Evolutionary conservation across 1,284 basidiomycete species (phyloP).

Genomic region (Ustilago trichophora): DNA sequence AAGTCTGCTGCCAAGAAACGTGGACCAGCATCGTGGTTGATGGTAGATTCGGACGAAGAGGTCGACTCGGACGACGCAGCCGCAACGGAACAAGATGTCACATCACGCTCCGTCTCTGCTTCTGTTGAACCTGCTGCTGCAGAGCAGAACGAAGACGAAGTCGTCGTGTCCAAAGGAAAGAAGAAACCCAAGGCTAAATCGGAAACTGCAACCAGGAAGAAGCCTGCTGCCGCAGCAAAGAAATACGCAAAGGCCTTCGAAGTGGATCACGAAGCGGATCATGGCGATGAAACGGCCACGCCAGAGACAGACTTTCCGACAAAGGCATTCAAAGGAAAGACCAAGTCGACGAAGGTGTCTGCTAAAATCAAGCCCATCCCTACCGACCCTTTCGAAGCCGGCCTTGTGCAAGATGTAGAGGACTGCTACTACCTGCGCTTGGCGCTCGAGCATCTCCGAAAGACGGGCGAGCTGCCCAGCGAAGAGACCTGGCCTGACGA

Average conservation of each 20-base stretch:
- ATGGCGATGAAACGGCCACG: constrained; percentile 17
- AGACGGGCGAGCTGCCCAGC: constrained; percentile 43
- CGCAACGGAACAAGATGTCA: constrained; percentile 6
- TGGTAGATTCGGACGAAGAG: constrained; percentile 22
- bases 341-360: constrained; percentile 18
- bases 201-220: constrained; percentile 9
- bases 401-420: constrained; percentile 85
- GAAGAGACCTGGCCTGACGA: constrained; percentile 26
- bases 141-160: constrained; percentile 3
- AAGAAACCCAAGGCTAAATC: constrained; percentile 21
- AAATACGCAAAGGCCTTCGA: constrained; percentile 12
- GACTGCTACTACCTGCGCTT: constrained; percentile 86
- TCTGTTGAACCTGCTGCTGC: constrained; percentile 17
- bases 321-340: constrained; percentile 9
- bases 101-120: constrained; percentile 23
- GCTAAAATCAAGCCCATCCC: constrained; percentile 26
- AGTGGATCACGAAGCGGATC: constrained; percentile 10
- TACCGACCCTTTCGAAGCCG: constrained; percentile 71
- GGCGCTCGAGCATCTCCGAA: constrained; percentile 69
- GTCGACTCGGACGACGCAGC: constrained; percentile 20
- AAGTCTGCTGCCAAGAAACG: constrained; percentile 21
- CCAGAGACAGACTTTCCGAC: constrained; percentile 4
- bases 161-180: constrained; percentile 8
- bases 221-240: constrained; percentile 7
- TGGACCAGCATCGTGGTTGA: constrained; percentile 16